Percentiles rank a stretch among this genome's conserved stretches.
Conservation (phyloP, 2,329 filamentous ascomycete species). For the Fusarium nurragi region DNA sequence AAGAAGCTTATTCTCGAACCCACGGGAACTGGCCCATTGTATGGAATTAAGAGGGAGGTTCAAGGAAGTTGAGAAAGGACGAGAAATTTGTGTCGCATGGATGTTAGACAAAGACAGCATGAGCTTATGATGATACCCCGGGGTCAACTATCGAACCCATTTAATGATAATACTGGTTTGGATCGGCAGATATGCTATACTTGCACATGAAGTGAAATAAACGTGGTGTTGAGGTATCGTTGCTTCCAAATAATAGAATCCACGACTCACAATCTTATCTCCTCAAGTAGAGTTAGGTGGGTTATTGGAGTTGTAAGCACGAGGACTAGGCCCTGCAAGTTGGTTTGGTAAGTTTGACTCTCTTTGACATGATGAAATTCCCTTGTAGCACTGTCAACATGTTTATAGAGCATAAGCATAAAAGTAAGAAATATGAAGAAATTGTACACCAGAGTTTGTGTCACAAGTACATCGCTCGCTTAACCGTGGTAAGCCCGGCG, state of each 20-base stretch:
- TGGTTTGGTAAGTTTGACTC: not conserved
- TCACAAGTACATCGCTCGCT: not conserved
- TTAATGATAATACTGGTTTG: constrained; percentile 27
- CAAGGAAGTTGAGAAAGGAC: not conserved
- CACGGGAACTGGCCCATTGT: constrained; percentile 26
- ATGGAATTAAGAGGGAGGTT: constrained; percentile 14
- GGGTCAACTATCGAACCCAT: constrained; percentile 5
- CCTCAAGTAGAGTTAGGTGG: too few species aligned
- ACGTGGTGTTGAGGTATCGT: not conserved
- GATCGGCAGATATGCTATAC: not conserved
- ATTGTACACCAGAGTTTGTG: not conserved
- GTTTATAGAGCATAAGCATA: not conserved
- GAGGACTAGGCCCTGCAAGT: not conserved
- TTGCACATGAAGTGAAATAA: constrained; percentile 15
- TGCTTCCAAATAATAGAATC: too few species aligned
- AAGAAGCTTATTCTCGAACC: constrained; percentile 15
- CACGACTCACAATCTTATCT: too few species aligned
- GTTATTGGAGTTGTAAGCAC: too few species aligned
- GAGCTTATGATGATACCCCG: constrained; percentile 34
- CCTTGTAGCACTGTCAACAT: not conserved
- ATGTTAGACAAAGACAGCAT: constrained; percentile 15
- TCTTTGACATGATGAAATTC: not conserved
- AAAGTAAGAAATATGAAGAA: not conserved
- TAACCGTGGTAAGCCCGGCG: constrained; percentile 43
- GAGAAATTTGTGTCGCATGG: not conserved